Evolutionary conservation across 202 grass and related monocot species (phyloP).

Genomic region (Saccharum hybrid): DNA sequence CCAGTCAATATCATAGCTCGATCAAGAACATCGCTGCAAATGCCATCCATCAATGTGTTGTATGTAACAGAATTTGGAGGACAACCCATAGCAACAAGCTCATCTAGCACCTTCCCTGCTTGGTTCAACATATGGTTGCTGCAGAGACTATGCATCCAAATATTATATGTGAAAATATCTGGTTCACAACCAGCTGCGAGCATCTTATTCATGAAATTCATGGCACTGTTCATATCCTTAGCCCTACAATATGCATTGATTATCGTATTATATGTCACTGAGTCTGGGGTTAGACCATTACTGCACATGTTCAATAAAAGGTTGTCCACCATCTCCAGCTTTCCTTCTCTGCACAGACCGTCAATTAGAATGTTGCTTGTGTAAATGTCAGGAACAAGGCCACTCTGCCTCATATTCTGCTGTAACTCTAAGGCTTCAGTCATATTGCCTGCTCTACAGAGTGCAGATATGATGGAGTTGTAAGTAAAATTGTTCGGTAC

Average conservation of each 20-base stretch:
- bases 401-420: conserved; percentile 69
- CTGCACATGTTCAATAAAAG: conserved; percentile 63
- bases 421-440: conserved; percentile 63
- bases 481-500: conserved; percentile 92
- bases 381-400: conserved; percentile 87
- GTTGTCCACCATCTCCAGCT: conserved; percentile 61
- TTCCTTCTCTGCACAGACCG: conserved; percentile 78
- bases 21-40: conserved; percentile 82
- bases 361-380: conserved; percentile 88
- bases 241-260: conserved; percentile 74
- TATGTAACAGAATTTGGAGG: conserved; percentile 74
- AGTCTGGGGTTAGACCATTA: conserved; percentile 72
- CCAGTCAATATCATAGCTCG: conserved; percentile 84
- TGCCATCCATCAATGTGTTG: conserved; percentile 84
- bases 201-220: conserved; percentile 80
- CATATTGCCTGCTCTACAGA: conserved; percentile 68
- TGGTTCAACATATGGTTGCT: conserved; percentile 66
- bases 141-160: conserved; percentile 86
- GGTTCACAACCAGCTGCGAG: conserved; percentile 71
- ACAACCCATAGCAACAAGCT: conserved; percentile 64
- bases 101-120: conserved; percentile 73
- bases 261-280: conserved; percentile 88
- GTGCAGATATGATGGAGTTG: conserved; percentile 85
- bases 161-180: conserved; percentile 98
- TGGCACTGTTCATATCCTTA: conserved; percentile 66